Evolutionary conservation across 164 flowering plant genomes (phyloP).

Genomic region (Platanus orientalis): DNA sequence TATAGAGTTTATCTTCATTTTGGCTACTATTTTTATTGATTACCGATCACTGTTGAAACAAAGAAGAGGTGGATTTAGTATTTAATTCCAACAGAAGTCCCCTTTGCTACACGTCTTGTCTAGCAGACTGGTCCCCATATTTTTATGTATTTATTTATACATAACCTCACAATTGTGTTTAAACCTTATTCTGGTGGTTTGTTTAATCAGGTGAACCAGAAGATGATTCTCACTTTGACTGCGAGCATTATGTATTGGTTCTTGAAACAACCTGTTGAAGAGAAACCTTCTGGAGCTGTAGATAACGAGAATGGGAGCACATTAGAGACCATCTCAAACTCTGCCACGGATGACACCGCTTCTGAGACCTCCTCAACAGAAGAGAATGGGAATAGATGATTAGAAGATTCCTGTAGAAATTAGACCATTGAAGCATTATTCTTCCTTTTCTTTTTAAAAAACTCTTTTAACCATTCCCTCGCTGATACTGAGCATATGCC

Average conservation of each 20-base stretch:
- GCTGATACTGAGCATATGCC: neutral
- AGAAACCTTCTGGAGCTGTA: conserved; percentile 43
- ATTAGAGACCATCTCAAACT: conserved; percentile 56
- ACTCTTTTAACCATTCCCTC: neutral
- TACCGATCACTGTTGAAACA: no score
- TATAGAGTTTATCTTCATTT: no score
- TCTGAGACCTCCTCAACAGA: conserved; percentile 72
- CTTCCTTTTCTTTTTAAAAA: neutral
- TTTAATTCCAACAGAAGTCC: no score
- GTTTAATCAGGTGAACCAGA: conserved; percentile 69
- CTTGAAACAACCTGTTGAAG: conserved; percentile 67
- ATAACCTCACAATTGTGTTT: no score
- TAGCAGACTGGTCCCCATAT: no score
- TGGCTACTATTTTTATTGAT: no score
- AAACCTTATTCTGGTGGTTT: neutral
- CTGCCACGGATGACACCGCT: conserved; percentile 67
- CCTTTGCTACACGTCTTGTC: no score
- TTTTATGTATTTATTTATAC: no score
- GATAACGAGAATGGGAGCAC: conserved; percentile 71
- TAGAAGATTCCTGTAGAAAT: neutral
- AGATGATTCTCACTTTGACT: conserved; percentile 86
- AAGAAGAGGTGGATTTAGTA: no score
- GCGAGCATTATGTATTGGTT: conserved; percentile 91
- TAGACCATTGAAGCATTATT: neutral
- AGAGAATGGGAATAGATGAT: conserved; percentile 30